Percentiles rank a stretch among this genome's conserved stretches.
Evolutionary conservation across 805 yeast species (phyloP).

Genomic region (Yarrowia sp.): DNA sequence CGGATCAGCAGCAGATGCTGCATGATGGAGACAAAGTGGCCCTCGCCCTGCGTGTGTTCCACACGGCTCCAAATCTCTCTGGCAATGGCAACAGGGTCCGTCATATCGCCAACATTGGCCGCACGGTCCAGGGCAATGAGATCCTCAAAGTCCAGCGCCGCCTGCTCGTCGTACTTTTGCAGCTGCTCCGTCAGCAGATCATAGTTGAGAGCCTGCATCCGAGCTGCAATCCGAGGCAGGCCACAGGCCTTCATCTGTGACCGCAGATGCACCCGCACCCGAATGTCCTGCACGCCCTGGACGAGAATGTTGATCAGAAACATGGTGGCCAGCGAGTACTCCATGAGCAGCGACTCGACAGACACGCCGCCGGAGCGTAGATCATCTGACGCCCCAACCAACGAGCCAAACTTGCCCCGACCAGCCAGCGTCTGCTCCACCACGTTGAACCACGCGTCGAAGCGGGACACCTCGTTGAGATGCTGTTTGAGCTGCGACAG

Average conservation of each 20-base stretch:
- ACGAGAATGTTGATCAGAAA: conserved; percentile 63
- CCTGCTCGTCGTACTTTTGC: conserved; percentile 53
- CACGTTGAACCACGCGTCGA: conserved; percentile 67
- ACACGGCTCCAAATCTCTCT: conserved; percentile 56
- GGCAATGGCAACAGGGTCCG: conserved; percentile 69
- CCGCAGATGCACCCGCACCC: conserved; percentile 53
- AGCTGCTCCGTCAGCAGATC: conserved; percentile 65
- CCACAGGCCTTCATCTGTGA: conserved; percentile 59
- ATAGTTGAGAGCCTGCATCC: conserved; percentile 51
- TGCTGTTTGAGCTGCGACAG: conserved; percentile 47
- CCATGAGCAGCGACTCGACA: conserved; percentile 61
- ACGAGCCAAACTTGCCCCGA: conserved; percentile 82
- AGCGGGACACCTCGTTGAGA: conserved; percentile 40
- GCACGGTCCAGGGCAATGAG: conserved; percentile 40
- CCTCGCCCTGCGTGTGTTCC: conserved; percentile 56
- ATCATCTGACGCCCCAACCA: conserved; percentile 91
- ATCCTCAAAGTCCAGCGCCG: conserved; percentile 55
- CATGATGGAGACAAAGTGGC: conserved; percentile 56
- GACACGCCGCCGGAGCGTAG: conserved; percentile 49
- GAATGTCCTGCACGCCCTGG: conserved; percentile 32
- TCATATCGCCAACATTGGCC: conserved; percentile 52
- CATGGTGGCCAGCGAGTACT: conserved; percentile 68
- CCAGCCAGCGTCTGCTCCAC: conserved; percentile 73
- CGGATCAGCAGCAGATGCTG: conserved; percentile 59
- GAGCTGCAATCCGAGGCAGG: conserved; percentile 49